phyloP scores from a whole-genome alignment of 352 stramenopile genomes.

The Thraustochytrium sp. region DNA sequence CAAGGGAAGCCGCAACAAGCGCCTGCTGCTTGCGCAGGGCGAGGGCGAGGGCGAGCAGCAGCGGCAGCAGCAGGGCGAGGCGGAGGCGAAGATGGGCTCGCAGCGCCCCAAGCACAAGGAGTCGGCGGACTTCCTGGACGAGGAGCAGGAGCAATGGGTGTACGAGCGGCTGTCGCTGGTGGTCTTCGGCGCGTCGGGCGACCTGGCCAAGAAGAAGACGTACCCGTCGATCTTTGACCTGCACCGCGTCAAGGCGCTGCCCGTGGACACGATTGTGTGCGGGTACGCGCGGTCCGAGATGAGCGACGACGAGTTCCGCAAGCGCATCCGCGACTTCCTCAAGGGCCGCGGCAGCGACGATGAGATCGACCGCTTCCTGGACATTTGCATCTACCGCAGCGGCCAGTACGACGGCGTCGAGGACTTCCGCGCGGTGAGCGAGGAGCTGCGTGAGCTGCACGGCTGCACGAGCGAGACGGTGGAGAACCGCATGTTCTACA shows the following conservation, averaged over 20 bases:
- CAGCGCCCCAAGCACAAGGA: not conserved
- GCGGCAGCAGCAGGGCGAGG: not conserved
- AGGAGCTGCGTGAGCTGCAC: conserved; percentile 16
- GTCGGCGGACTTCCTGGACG: not conserved
- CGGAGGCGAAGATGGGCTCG: not conserved
- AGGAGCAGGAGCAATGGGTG: conserved; percentile 3
- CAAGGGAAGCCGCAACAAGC: not conserved
- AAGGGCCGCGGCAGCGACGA: not conserved
- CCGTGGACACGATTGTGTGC: conserved; percentile 69
- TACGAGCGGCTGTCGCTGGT: conserved; percentile 5
- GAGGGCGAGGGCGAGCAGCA: not conserved
- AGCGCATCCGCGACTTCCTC: conserved; percentile 45
- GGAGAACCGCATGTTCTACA: conserved; percentile 43
- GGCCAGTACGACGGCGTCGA: conserved; percentile 28
- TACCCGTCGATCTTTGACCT: conserved; percentile 81
- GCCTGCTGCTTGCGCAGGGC: no score
- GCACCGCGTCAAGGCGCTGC: conserved; percentile 68
- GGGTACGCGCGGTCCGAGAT: conserved; percentile 74
- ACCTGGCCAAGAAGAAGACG: conserved; percentile 58
- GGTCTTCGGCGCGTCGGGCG: conserved; percentile 48
- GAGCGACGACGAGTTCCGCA: conserved; percentile 71
- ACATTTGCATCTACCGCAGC: conserved; percentile 36
- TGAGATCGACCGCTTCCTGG: conserved; percentile 39
- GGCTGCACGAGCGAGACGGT: not conserved
- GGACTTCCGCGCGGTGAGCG: not conserved